Base-by-base conservation (phyloP, 768 basidiomycete species). In the Russula sp. region DNA sequence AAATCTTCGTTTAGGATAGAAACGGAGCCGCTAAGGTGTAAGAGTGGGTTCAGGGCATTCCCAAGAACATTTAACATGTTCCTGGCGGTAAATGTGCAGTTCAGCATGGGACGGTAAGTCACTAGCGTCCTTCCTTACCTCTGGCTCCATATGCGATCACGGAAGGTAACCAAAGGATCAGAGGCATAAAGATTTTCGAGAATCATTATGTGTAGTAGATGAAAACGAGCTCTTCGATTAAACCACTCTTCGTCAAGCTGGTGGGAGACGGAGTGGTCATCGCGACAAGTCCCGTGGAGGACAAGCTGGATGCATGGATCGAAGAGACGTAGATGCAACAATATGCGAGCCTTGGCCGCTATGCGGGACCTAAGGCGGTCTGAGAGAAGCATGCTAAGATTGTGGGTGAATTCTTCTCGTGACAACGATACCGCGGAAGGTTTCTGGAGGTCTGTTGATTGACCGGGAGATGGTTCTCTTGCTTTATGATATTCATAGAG, bases 201-300 rank as follows among this genome's bases (percentile, higher is more conserved):
- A 18, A 85, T 81, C 53, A 76, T 67, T 2, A 86, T 79, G 55
- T 84, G 82, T 52, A 79, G 78, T 1, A 86, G 62, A 66, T 82
- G 78, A 32, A 82, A 70, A 5, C 77, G 72, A 8, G 84, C 71
- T 14, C 79, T 78, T 22, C 69, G 26, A 49, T 81, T 80, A 55
- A 79, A 84, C 68, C 73, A 75, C n/a, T 67, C 67, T 2, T 70
- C 38, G 38, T 69, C 72, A 54, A 74, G 62, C 22, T 74, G 67
- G 1, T 73, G 52, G 0, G 69, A 18, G 60, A 84, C 83, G 14
- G 76, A 73, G 44, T 75, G 71, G 4, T 71, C 70, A 6, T 68
- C 64, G 24, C 71, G 64, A 67, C 83, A 85, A 3, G 64, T 44
- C 0, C 70, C 73, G 49, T 65, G 69, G 20, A 86, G 18, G 85